Conservation (phyloP, 192 early-diverging fungal genomes). For the Entomortierella lignicola region DNA sequence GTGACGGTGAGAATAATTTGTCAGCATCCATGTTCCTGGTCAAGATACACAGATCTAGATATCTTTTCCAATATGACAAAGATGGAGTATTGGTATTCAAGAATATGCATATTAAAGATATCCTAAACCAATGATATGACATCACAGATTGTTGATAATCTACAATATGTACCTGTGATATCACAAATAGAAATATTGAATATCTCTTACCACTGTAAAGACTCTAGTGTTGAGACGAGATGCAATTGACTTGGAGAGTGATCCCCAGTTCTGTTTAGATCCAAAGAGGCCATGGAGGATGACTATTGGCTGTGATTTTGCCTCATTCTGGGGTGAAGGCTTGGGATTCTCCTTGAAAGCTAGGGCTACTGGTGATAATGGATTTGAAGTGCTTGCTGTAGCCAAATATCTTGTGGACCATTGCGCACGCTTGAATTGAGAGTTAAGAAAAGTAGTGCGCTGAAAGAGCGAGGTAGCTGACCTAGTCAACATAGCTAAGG, state of each 20-base stretch:
- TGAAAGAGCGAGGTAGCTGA: neutral
- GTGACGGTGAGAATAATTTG: neutral
- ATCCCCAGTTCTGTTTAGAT: constrained; percentile 94
- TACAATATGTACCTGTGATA: neutral
- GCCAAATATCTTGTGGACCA: constrained; percentile 3
- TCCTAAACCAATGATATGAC: no score
- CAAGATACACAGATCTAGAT: no score
- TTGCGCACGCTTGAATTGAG: neutral
- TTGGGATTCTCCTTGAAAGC: constrained; percentile 28
- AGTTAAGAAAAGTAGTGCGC: neutral
- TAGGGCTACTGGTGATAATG: constrained; percentile 21
- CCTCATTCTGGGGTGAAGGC: constrained; percentile 13
- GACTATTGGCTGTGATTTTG: constrained; percentile 63
- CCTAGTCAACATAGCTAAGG: constrained; percentile 8
- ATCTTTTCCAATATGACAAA: no score
- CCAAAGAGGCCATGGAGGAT: constrained; percentile 95
- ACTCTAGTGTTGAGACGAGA: constrained; percentile 71
- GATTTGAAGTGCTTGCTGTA: neutral
- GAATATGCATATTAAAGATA: no score
- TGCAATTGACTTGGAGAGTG: constrained; percentile 80
- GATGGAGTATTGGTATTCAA: no score
- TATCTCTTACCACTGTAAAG: constrained; percentile 65
- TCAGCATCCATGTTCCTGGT: neutral
- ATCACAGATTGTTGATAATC: no score
- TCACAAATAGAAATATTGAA: neutral